Evolutionary conservation across 208 protist species (phyloP), one percentile per base, ranked within the genome.

Genomic region (Naegleria lovaniensis): DNA sequence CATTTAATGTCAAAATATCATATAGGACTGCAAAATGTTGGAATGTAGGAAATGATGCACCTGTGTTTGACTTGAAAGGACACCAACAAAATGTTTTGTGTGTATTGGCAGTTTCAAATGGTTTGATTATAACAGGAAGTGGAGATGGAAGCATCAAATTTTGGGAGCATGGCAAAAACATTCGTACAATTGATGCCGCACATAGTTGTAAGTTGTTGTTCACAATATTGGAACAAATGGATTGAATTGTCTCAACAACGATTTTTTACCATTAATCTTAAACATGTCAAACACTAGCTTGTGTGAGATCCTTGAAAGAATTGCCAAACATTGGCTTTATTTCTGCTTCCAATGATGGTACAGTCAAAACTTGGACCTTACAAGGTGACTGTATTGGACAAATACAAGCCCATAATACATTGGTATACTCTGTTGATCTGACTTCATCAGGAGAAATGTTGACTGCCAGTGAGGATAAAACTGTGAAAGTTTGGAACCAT

Each of bases 401-500:
- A 16, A 33, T 58, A 38, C 13, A 48, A 51, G 84, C 84, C 4
- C 84, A 88, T 16, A 55, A 88, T 3, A 88, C 15, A 39, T 38
- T 88, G 9, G n/a, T 58, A 0, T 85, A 85, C 29, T 84, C 76
- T 41, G 33, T 40, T 85, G 29, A 22, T 0, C 16, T 85, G 4
- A 19, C 33, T 19, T 0, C 29, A 43, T 29, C 83, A 48, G 40
- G 40, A 40, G 83, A 85, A 48, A 88, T 88, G 29, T 48, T 39
- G 16, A 88, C 84, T 19, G 84, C 84, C 3, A 39, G 25, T 39
- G 84, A 88, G 36, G 84, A 88, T 38, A 88, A 88, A 19, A 88
- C 84, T n/a, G 41, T 88, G 51, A 88, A 55, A 88, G 33, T 88
- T 51, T 88, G 84, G 84, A 88, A 38, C 29, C 86, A 93, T 67